Conservation (phyloP, 441 rosid species). For the Mallotus japonicus region DNA sequence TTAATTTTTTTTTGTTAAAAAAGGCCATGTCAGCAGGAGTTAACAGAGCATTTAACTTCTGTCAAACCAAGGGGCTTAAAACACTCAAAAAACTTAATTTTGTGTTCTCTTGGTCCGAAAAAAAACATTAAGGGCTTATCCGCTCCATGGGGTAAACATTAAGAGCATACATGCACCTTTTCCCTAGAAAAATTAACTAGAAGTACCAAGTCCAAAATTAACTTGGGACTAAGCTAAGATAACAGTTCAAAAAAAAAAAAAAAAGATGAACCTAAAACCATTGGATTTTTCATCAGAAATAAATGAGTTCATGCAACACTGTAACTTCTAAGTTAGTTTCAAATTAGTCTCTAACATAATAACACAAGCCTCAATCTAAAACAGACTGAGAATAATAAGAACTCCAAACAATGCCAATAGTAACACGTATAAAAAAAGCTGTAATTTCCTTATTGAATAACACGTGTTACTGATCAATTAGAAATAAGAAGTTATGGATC, state of each 20-base stretch:
- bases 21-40: no score
- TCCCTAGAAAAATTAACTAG: neutral
- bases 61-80: no score
- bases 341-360: neutral
- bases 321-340: neutral
- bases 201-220: neutral
- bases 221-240: neutral
- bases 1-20: no score
- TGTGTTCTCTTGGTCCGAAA: no score
- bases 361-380: neutral
- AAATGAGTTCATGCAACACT: neutral
- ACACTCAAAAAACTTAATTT: no score
- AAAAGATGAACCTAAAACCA: neutral
- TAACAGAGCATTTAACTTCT: no score
- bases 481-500: neutral
- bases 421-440: neutral
- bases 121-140: no score
- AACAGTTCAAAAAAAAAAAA: neutral
- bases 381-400: neutral
- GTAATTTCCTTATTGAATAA: neutral
- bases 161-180: no score
- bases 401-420: neutral
- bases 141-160: no score
- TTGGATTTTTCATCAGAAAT: neutral
- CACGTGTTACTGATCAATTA: neutral